Conservation (phyloP, 2,329 filamentous ascomycete genomes). For the Trichoderma sp. region DNA sequence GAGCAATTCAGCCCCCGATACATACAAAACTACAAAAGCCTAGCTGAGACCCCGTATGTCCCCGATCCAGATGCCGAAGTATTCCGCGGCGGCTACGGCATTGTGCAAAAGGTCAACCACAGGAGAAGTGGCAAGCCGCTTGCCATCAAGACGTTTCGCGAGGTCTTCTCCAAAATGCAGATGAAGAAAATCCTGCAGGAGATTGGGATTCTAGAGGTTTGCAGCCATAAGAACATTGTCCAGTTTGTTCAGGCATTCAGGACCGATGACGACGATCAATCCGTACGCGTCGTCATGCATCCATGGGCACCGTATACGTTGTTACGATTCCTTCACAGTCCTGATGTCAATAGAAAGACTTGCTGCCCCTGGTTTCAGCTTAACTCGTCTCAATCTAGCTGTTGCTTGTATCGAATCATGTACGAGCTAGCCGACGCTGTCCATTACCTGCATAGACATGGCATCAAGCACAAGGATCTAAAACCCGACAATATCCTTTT, state of each 20-base stretch:
- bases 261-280: neutral
- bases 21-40: neutral
- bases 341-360: neutral
- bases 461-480: slow-evolving; percentile 11
- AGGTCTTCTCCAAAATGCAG: neutral
- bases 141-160: neutral
- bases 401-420: neutral
- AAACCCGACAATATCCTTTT: slow-evolving; percentile 9
- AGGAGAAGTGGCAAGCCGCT: neutral
- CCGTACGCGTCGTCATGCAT: neutral
- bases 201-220: neutral
- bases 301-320: slow-evolving; percentile 5
- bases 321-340: neutral
- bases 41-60: neutral
- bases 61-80: neutral
- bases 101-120: neutral
- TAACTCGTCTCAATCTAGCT: neutral
- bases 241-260: neutral
- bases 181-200: slow-evolving; percentile 1
- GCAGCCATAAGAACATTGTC: neutral
- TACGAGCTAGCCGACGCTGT: neutral
- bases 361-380: neutral
- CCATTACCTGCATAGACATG: neutral
- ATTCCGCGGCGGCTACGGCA: neutral
- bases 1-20: neutral